Base-by-base conservation (phyloP, 129 eudicot genomes). In the Rutidosis leptorrhynchoides region DNA sequence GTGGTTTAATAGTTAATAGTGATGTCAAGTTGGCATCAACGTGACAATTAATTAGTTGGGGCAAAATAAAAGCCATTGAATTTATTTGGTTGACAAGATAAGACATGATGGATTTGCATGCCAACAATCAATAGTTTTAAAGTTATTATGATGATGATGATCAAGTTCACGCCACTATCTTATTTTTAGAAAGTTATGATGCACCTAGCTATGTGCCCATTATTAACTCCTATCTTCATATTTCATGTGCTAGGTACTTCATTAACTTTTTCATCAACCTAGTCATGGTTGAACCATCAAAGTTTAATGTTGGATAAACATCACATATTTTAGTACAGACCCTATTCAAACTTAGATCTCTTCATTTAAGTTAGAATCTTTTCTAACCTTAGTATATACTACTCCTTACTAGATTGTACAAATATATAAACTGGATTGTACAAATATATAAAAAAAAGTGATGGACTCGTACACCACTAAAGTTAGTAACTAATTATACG, bases 1-100 rank as follows among this genome's bases (percentile, higher is more conserved):
- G n/a, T n/a, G 10, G 7, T 48, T 49, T 17, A 58, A 74, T 57
- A 27, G 5, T 45, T 23, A 32, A 74, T 52, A 75, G 74, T 81
- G 85, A 81, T 68, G 82, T 81, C 65, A 73, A 62, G 72, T 16
- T 76, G 79, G 51, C 76, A 72, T 77, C 82, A 77, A 45, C 76
- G 70, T 51, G 70, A 76, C 62, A 67, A 37, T 42, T 55, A 58
- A 60, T 57, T 58, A 48, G 20, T 7, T 14, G 63, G 69, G 62
- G 49, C 27, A 54, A 11, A 65, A 72, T 60, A 29, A 66, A 26
- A 60, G 12, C 42, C 20, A 48, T 57, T 25, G 46, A 52, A 2
- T 5, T 48, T n/a, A 16, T 70, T 64, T 64, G 57, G 76, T 67
- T 70, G 72, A 67, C 60, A 62, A 51, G 68, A 48, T 78, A 69